A percentile compares a stretch with the other conserved stretches of the same genome.
Conservation (phyloP, 345 rosid species). For the Citrus mangshanensis region DNA sequence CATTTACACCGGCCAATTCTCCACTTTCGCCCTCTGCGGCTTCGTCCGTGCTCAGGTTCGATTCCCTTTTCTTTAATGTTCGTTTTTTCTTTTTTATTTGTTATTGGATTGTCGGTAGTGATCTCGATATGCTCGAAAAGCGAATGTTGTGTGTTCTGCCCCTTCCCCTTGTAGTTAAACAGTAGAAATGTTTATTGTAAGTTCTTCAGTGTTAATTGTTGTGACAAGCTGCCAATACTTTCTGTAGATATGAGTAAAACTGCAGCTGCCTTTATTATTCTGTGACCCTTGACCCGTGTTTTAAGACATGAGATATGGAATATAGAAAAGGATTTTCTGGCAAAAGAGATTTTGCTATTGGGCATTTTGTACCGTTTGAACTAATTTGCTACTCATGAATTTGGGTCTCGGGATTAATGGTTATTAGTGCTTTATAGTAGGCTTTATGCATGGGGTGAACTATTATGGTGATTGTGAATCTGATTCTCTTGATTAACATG, state of each 20-base stretch:
- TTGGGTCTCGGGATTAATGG: neutral
- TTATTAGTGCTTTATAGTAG: neutral
- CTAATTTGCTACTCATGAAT: neutral
- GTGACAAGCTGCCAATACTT: neutral
- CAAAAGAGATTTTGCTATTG: neutral
- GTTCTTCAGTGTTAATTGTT: neutral
- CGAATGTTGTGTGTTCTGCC: no score
- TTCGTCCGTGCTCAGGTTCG: constrained; percentile 53
- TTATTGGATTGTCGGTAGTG: no score
- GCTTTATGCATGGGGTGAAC: neutral
- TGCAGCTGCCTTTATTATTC: no score
- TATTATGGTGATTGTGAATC: neutral
- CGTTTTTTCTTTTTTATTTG: no score
- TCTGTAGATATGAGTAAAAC: neutral
- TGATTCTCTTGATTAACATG: neutral
- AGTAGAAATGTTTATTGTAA: no score
- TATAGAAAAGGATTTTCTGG: neutral
- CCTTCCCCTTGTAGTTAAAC: no score
- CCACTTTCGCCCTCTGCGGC: constrained; percentile 54
- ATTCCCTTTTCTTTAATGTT: no score
- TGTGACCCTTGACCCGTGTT: neutral
- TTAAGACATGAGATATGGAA: neutral
- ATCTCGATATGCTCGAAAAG: no score
- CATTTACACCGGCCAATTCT: constrained; percentile 41
- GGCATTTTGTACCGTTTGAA: neutral